phyloP scores from a whole-genome alignment of 192 early-diverging fungal species.

The Dispira parvispora region DNA sequence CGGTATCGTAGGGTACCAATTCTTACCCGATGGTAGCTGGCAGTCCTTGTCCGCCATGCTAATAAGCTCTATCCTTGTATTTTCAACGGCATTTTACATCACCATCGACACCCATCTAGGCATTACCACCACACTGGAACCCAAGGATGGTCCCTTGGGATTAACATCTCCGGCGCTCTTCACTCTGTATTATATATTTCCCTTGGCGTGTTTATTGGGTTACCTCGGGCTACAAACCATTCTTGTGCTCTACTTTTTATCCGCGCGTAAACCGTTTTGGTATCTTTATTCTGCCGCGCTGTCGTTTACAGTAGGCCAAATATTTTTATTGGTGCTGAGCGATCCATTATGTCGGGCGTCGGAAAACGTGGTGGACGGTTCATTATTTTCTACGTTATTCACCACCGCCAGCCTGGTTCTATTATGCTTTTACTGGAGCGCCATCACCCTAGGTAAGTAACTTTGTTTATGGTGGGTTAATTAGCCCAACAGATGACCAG shows the following conservation, averaged over 20 bases:
- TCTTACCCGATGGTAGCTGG: neutral
- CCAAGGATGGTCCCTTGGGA: neutral
- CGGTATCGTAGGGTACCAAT: neutral
- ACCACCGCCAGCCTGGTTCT: neutral
- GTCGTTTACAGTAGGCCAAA: neutral
- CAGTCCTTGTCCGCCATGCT: neutral
- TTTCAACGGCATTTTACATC: neutral
- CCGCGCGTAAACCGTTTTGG: neutral
- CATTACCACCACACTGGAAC: neutral
- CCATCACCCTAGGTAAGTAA: constrained; percentile 1
- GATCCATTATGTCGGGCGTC: neutral
- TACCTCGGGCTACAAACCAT: neutral
- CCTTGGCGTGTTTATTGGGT: neutral
- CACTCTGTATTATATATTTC: neutral
- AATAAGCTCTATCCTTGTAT: neutral
- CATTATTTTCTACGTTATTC: neutral
- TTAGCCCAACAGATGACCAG: too few species aligned
- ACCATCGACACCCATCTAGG: neutral
- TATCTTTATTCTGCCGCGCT: neutral
- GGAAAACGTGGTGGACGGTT: neutral
- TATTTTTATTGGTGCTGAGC: neutral
- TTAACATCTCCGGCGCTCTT: neutral
- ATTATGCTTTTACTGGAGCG: constrained; percentile 3
- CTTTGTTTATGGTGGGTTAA: too few species aligned
- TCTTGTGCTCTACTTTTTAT: neutral